Evolutionary conservation across 1,284 basidiomycete genomes (phyloP).

Genomic region (Ceratobasidium sp.): DNA sequence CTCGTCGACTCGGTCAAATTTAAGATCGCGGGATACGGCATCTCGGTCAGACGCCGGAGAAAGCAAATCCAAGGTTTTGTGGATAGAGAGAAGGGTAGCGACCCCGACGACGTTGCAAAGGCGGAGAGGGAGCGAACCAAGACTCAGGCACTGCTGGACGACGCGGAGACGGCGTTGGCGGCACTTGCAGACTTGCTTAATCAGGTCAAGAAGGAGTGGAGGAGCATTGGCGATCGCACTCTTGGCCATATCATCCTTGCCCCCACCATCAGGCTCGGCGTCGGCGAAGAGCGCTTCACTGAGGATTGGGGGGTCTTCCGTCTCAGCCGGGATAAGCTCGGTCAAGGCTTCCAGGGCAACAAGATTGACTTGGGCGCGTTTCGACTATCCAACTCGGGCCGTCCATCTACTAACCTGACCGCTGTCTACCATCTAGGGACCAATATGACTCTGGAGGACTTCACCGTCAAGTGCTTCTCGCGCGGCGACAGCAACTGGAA

Average conservation of each 20-base stretch:
- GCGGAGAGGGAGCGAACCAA: neutral
- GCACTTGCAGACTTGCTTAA: neutral
- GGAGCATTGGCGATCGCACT: neutral
- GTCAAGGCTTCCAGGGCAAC: constrained; percentile 6
- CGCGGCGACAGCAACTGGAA: constrained; percentile 36
- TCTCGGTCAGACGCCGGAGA: neutral
- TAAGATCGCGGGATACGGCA: neutral
- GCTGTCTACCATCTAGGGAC: constrained; percentile 30
- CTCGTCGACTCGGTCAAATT: neutral
- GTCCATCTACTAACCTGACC: constrained; percentile 28
- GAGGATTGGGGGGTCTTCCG: constrained; percentile 23
- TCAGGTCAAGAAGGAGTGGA: constrained; percentile 2
- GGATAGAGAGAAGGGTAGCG: constrained; percentile 13
- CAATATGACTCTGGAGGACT: neutral
- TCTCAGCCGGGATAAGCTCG: constrained; percentile 14
- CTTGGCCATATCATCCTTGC: constrained; percentile 31
- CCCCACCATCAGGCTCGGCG: constrained; percentile 28
- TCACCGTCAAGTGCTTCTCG: constrained; percentile 35
- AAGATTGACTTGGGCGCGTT: constrained; percentile 11
- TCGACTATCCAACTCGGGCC: constrained; percentile 28
- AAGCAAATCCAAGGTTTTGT: constrained; percentile 12
- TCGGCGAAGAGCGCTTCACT: constrained; percentile 14
- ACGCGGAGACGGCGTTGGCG: constrained; percentile 23
- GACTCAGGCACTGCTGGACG: constrained; percentile 17
- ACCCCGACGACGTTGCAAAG: neutral